These are phyloP conservation scores for Trichoderma virens DNA, from an alignment of 495 filamentous ascomycete species.

Conservation along the genomic window DNA sequence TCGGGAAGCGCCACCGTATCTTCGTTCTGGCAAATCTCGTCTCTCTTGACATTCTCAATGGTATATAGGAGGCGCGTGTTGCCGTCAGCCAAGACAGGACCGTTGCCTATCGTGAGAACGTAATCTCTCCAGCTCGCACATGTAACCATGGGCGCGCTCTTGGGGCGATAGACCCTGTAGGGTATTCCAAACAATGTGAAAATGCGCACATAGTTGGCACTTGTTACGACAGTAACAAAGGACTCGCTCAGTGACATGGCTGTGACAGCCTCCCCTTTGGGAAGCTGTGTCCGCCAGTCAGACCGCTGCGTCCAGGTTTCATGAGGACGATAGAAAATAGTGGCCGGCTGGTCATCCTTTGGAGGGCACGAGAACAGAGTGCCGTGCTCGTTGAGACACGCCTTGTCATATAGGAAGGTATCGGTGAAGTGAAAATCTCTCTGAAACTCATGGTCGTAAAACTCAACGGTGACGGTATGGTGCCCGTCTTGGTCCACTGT, in stretches of 20 bases:
- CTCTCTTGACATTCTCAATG: slow-evolving; percentile 86
- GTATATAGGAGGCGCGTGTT: slow-evolving; percentile 70
- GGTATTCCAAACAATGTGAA: slow-evolving; percentile 92
- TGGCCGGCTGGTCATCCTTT: slow-evolving; percentile 58
- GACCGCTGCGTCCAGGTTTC: slow-evolving; percentile 89
- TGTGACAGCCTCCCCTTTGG: slow-evolving; percentile 68
- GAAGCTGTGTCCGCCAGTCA: slow-evolving; percentile 84
- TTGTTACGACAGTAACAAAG: slow-evolving; percentile 80
- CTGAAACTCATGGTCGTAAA: slow-evolving; percentile 87
- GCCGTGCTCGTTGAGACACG: slow-evolving; percentile 78
- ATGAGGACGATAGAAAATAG: slow-evolving; percentile 93
- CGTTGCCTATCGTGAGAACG: slow-evolving; percentile 88
- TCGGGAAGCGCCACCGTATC: slow-evolving; percentile 79
- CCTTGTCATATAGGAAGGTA: slow-evolving; percentile 89
- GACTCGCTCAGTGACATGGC: slow-evolving; percentile 90
- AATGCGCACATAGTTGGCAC: slow-evolving; percentile 76
- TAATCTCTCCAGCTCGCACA: slow-evolving; percentile 93
- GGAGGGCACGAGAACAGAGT: slow-evolving; percentile 80
- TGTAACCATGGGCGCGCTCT: slow-evolving; percentile 79
- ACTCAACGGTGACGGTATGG: slow-evolving; percentile 93
- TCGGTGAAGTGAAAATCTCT: slow-evolving; percentile 97
- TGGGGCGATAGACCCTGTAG: slow-evolving; percentile 80
- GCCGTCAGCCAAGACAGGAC: slow-evolving; percentile 72
- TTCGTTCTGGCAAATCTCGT: slow-evolving; percentile 86
- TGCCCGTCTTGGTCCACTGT: slow-evolving; percentile 93